Conservation (phyloP, 768 basidiomycete species). For the Tephrocybe sp. region DNA sequence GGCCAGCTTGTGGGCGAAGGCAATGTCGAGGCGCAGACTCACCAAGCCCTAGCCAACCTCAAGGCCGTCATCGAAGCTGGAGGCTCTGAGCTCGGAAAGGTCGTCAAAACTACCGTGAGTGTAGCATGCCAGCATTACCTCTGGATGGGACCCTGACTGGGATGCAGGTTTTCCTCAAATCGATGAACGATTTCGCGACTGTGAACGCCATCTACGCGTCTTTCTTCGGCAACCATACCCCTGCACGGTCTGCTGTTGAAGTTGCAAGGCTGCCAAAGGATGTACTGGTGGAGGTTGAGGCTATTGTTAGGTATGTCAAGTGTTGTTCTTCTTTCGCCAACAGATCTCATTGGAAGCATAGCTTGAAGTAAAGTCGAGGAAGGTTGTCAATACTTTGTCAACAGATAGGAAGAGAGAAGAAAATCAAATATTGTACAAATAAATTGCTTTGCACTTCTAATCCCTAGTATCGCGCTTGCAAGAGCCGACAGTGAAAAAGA, state of each 20-base stretch:
- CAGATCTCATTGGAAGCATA: constrained; percentile 12
- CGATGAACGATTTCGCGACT: constrained; percentile 85
- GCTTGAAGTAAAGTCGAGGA: constrained; percentile 31
- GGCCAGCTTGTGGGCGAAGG: constrained; percentile 73
- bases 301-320: constrained; percentile 67
- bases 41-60: constrained; percentile 86
- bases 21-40: constrained; percentile 70
- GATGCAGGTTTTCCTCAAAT: constrained; percentile 83
- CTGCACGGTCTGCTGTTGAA: constrained; percentile 91
- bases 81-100: constrained; percentile 73
- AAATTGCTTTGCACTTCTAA: neutral
- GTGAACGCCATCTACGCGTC: constrained; percentile 82
- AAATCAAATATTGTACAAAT: constrained; percentile 17
- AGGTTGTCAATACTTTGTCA: neutral
- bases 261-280: constrained; percentile 87
- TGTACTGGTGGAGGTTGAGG: constrained; percentile 91
- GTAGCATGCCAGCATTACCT: too few species aligned
- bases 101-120: constrained; percentile 91
- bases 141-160: neutral
- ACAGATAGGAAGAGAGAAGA: constrained; percentile 15
- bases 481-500: neutral
- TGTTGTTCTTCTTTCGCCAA: neutral
- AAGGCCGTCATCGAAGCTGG: constrained; percentile 80
- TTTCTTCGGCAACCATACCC: constrained; percentile 90
- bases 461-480: neutral